Evolutionary conservation across 345 rosid species (phyloP), one percentile per base, ranked within the genome.

Genomic region (Mallotus nudiflorus): DNA sequence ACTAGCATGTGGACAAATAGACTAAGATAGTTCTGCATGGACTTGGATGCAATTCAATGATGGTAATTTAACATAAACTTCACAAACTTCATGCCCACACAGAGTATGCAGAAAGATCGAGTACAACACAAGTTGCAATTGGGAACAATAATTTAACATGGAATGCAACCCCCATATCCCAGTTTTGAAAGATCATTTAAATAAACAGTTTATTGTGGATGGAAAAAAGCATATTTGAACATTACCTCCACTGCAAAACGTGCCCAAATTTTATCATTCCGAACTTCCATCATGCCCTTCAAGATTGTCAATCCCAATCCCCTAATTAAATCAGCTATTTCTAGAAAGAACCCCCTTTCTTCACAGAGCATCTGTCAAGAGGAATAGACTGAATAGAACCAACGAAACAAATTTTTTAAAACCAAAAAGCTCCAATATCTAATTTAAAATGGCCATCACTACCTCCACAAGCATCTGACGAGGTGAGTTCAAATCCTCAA

Each of bases 401-500:
- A 19, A 37, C 25, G 19, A 73, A 27, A 42, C 19, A 62, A 56
- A 69, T 45, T 39, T 24, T 24, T 14, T 29, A 28, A 27, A 56
- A 68, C 48, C 6, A 28, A 45, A 60, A 42, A 51, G 31, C 44
- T 33, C 42, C 27, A 63, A 62, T 11, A 22, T 60, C 44, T 2
- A n/a, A 31, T 46, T 51, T 56, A 67, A 39, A 45, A 52, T n/a
- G n/a, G n/a, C 25, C 39, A 53, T 57, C 24, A 31, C 65, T 75
- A 92, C 99, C 99, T 95, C 96, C 37, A 95, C 90, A 50, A 88
- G 97, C 90, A 92, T 81, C 79, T 89, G 94, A 57, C 97, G 89
- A 70, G 98, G 99, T 35, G 82, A 83, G 76, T 78, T 91, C 63
- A 96, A 82, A 87, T 96, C 99, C 81, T 96, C 99, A 8, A 96